phyloP scores from a whole-genome alignment of 2,329 filamentous ascomycete species.

The Exophiala spinifera region DNA sequence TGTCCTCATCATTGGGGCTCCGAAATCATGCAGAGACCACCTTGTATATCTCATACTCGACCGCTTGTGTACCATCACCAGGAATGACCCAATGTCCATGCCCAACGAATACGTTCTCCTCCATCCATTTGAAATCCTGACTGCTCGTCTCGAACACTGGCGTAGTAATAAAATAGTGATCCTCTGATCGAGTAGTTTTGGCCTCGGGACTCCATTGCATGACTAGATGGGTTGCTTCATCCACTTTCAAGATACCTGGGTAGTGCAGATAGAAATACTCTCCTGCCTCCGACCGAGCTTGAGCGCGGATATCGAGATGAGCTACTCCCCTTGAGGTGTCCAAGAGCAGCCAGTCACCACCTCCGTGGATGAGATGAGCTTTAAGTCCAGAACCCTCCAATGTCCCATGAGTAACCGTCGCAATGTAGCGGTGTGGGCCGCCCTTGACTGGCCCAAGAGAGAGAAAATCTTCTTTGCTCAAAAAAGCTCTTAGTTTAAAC shows the following conservation, averaged over 20 bases:
- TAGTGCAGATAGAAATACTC: constrained; percentile 16
- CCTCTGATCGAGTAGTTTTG: constrained; percentile 12
- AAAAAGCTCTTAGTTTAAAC: too few species aligned
- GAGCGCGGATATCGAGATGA: constrained; percentile 13
- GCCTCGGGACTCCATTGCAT: constrained; percentile 5
- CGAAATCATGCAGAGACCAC: too few species aligned
- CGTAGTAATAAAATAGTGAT: constrained; percentile 11
- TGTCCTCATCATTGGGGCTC: too few species aligned
- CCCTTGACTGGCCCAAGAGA: too few species aligned
- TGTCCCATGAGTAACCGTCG: too few species aligned
- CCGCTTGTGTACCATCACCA: constrained; percentile 8
- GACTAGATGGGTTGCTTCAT: constrained; percentile 4
- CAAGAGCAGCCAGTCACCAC: too few species aligned
- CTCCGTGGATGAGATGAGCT: too few species aligned
- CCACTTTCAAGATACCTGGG: constrained; percentile 15
- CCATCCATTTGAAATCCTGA: constrained; percentile 18
- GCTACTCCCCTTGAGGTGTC: too few species aligned
- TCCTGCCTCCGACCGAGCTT: constrained; percentile 6
- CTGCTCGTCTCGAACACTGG: constrained; percentile 15
- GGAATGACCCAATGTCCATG: constrained; percentile 11
- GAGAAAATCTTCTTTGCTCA: too few species aligned
- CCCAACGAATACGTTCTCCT: constrained; percentile 10
- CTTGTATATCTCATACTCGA: constrained; percentile 18
- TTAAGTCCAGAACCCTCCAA: too few species aligned
- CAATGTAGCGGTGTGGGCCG: too few species aligned